A percentile compares a stretch with the other conserved stretches of the same genome.
Evolutionary conservation across 306 rosid species (phyloP).

Genomic region (Myrica gale): DNA sequence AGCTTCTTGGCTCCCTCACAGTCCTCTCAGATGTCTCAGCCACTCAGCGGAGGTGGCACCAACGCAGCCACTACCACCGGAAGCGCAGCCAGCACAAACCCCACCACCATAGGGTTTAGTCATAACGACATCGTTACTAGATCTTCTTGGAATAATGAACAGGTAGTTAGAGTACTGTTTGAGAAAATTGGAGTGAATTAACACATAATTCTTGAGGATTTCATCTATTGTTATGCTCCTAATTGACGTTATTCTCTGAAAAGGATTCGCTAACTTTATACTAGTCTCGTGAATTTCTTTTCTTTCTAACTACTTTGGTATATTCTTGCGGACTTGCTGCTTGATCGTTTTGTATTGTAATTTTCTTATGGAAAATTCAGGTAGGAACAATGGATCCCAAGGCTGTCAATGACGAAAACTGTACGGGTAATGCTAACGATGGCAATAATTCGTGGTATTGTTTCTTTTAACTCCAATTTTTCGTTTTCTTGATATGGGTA

Average conservation of each 20-base stretch:
- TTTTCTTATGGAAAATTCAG: constrained; percentile 25
- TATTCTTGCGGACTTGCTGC: constrained; percentile 2
- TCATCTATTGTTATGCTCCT: constrained; percentile 10
- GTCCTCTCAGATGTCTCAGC: constrained; percentile 41
- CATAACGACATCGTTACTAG: constrained; percentile 51
- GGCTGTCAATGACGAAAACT: constrained; percentile 62
- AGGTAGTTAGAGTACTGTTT: constrained; percentile 35
- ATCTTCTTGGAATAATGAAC: constrained; percentile 68
- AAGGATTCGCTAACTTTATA: constrained; percentile 17
- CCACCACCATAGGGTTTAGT: constrained; percentile 41
- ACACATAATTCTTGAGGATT: background rate
- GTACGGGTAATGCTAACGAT: constrained; percentile 76
- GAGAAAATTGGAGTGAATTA: background rate
- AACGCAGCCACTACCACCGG: constrained; percentile 1
- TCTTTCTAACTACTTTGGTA: background rate
- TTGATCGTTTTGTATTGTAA: constrained; percentile 15
- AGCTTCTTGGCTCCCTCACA: constrained; percentile 72
- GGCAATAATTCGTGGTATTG: constrained; percentile 74
- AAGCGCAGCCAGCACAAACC: constrained; percentile 3
- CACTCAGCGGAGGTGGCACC: constrained; percentile 12
- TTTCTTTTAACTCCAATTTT: background rate
- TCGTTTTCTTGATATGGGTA: background rate
- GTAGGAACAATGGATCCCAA: constrained; percentile 66
- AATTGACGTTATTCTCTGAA: constrained; percentile 1
- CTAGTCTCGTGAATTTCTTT: constrained; percentile 25